Base-by-base conservation (phyloP, 495 filamentous ascomycete genomes). In the Tirmania nivea region DNA sequence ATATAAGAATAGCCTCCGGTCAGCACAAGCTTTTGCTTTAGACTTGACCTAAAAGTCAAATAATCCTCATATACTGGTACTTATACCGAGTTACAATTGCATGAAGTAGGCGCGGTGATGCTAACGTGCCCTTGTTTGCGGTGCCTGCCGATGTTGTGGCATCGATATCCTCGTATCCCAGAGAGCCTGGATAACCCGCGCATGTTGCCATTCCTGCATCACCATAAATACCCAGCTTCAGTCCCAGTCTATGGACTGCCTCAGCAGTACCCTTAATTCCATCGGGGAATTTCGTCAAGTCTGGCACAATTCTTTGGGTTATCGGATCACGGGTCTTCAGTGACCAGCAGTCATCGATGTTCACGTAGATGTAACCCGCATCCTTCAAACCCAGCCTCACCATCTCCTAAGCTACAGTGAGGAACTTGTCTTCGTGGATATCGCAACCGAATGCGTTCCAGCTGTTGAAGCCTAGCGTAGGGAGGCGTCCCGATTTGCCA, bases 301-400 rank as follows among this genome's bases (percentile, higher is more conserved):
- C 73, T 0, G 76, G 73, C 35, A 77, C 69, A 0, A 82, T 65
- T 21, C 70, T 69, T 2, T 69, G 53, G 0, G 65, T 74, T 39
- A 58, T 66, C 45, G 70, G 67, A 56, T 76, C 70, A 4, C 70
- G 68, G 4, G 65, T 59, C 54, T 73, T 74, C 20, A 68, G 60
- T 8, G 70, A 72, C 79, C 78, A 84, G 66, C 80, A 83, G 61
- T 83, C 79, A 53, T 76, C 69, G 11, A 73, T 62, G 57, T 78
- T 77, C 52, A 82, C 69, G 61, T 82, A 82, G 58, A 78, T 69
- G 56, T 85, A 85, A 10, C 80, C 80, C 3, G 76, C 65, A 51
- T 79, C 77, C 58, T 76, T 72, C 49, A 82, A 65, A 0, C 78
- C 77, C 25, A 71, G 60, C 48, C 70, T 60, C 7, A 78, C 62